These are phyloP conservation scores for Erythrobasidium hasegawianum DNA, from an alignment of 1,284 basidiomycete genomes.

Conservation along the genomic window DNA sequence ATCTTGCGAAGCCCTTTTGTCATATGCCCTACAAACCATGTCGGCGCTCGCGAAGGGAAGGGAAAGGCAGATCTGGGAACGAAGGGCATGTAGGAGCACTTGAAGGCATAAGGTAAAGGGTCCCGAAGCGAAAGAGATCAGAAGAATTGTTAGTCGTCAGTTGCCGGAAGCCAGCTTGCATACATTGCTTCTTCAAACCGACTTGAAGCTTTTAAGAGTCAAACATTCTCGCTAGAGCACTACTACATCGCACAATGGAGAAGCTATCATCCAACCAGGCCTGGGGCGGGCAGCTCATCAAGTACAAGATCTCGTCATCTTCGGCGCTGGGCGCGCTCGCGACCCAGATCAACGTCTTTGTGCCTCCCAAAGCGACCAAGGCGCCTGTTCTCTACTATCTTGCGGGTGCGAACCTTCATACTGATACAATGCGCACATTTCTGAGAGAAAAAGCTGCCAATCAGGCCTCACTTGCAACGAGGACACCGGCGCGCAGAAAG, in stretches of 20 bases:
- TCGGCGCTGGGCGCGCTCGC: slow-evolving; percentile 70
- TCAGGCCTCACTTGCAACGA: slow-evolving; percentile 78
- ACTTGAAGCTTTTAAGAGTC: too few relatives aligned
- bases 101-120: too few relatives aligned
- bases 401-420: slow-evolving; percentile 56
- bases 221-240: not conserved
- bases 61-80: slow-evolving; percentile 49
- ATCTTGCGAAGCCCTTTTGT: slow-evolving; percentile 75
- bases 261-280: slow-evolving; percentile 72
- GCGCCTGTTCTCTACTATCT: slow-evolving; percentile 86
- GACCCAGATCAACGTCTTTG: slow-evolving; percentile 83
- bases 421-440: not conserved
- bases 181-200: too few relatives aligned
- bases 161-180: too few relatives aligned
- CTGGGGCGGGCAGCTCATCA: slow-evolving; percentile 72
- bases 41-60: slow-evolving; percentile 59
- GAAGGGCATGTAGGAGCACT: slow-evolving; percentile 44
- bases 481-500: slow-evolving; percentile 68
- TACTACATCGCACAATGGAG: slow-evolving; percentile 19
- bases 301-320: slow-evolving; percentile 84
- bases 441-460: not conserved
- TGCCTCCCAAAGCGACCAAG: slow-evolving; percentile 66
- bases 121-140: too few relatives aligned
- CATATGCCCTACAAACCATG: slow-evolving; percentile 99
- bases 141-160: too few relatives aligned